A percentile compares a stretch with the other conserved stretches of the same genome.
phyloP scores from a whole-genome alignment of 83 land plant species.

The Thuja plicata region DNA sequence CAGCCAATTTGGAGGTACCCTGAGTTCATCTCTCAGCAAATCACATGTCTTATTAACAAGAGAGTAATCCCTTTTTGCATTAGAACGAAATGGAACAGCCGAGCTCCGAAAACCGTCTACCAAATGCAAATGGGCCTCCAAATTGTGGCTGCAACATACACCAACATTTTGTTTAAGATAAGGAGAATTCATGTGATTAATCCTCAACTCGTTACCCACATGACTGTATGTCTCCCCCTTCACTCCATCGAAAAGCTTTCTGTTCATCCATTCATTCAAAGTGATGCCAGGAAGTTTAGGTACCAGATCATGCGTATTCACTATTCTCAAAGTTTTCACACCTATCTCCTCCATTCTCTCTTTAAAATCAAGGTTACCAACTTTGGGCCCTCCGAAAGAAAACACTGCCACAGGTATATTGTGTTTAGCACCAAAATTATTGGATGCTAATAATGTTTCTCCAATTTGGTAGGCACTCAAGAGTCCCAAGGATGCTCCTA shows the following conservation, averaged over 20 bases:
- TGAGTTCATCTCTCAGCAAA: background rate
- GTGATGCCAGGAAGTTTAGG: slow-evolving; percentile 9
- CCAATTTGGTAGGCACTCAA: slow-evolving; percentile 15
- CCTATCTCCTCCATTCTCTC: slow-evolving; percentile 22
- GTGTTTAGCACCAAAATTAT: background rate
- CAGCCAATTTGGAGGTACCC: background rate
- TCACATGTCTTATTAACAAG: slow-evolving; percentile 4
- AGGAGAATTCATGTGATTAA: background rate
- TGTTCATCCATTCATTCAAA: background rate
- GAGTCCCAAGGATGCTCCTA: background rate
- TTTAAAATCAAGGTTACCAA: slow-evolving; percentile 55
- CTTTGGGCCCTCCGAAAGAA: slow-evolving; percentile 71
- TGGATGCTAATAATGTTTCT: background rate
- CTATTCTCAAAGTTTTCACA: slow-evolving; percentile 51
- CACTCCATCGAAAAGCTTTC: no score
- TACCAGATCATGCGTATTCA: slow-evolving; percentile 60
- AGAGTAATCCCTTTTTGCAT: background rate
- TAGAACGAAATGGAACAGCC: background rate
- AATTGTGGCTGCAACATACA: no score
- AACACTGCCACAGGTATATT: slow-evolving; percentile 35
- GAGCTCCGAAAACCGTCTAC: background rate
- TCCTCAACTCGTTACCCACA: background rate
- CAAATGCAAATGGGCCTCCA: background rate
- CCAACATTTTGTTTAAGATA: background rate
- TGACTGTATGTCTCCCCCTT: no score